Percentiles rank a stretch among this genome's conserved stretches.
These are phyloP conservation scores for Vitellaria paradoxa DNA, from an alignment of 179 eudicot species.

Conservation along the genomic window DNA sequence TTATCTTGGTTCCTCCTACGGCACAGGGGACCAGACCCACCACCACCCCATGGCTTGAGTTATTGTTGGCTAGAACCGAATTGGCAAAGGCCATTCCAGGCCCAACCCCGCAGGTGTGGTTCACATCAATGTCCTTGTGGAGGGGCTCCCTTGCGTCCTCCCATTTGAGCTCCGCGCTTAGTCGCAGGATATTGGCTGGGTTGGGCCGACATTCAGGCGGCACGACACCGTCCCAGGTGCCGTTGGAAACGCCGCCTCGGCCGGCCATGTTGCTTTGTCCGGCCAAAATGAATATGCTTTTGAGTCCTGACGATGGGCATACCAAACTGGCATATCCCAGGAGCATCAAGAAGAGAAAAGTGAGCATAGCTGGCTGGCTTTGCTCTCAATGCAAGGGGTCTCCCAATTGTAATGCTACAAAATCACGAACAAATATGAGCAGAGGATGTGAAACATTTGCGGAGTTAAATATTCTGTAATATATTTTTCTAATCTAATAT, in stretches of 20 bases:
- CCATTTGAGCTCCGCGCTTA: constrained; percentile 27
- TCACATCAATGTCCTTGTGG: constrained; percentile 37
- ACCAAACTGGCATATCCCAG: constrained; percentile 5
- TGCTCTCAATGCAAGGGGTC: too few species aligned
- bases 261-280: constrained; percentile 64
- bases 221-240: constrained; percentile 34
- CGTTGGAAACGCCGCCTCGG: constrained; percentile 37
- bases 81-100: constrained; percentile 49
- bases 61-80: neutral
- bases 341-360: neutral
- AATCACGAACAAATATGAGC: too few species aligned
- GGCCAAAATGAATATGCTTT: constrained; percentile 31
- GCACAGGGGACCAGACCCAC: constrained; percentile 53
- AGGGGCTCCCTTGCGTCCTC: constrained; percentile 39
- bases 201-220: constrained; percentile 23
- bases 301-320: neutral
- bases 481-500: too few species aligned
- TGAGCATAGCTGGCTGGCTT: neutral
- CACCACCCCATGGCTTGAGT: constrained; percentile 9
- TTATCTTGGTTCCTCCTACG: constrained; percentile 41
- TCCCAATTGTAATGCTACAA: too few species aligned
- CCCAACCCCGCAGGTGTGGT: constrained; percentile 35
- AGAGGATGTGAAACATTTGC: too few species aligned
- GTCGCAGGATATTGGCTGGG: constrained; percentile 18
- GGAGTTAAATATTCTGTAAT: too few species aligned